These are phyloP conservation scores for Bipolaris zeicola DNA, from an alignment of 2,329 filamentous ascomycete genomes.

Conservation along the genomic window DNA sequence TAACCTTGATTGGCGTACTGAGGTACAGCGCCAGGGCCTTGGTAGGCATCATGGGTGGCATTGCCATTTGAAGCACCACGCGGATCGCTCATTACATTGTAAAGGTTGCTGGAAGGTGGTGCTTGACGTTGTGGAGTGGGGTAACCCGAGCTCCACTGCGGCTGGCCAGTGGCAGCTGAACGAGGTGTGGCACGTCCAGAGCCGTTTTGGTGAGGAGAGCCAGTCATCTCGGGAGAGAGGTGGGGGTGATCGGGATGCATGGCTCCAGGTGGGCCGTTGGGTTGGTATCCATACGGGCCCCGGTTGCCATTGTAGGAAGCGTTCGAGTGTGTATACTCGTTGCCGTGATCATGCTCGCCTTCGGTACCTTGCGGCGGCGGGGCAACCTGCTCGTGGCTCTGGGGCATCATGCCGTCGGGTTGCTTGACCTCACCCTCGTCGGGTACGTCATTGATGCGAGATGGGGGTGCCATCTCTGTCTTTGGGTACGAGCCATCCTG, in stretches of 20 bases:
- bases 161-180: constrained; percentile 71
- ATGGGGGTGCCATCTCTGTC: constrained; percentile 85
- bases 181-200: constrained; percentile 86
- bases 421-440: constrained; percentile 69
- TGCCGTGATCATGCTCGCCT: constrained; percentile 74
- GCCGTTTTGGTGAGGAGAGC: constrained; percentile 79
- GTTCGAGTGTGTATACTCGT: constrained; percentile 85
- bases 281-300: constrained; percentile 75
- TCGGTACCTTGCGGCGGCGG: constrained; percentile 67
- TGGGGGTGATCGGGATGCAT: constrained; percentile 76
- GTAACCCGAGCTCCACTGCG: constrained; percentile 76
- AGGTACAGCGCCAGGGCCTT: constrained; percentile 62
- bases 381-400: constrained; percentile 55
- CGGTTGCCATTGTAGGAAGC: constrained; percentile 74
- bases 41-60: constrained; percentile 71
- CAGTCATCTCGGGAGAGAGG: constrained; percentile 80
- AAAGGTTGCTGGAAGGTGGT: constrained; percentile 77
- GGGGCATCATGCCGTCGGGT: constrained; percentile 63
- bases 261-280: constrained; percentile 67
- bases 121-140: constrained; percentile 75
- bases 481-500: constrained; percentile 66
- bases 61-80: constrained; percentile 70
- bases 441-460: constrained; percentile 65
- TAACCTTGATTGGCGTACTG: constrained; percentile 67
- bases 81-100: constrained; percentile 87